Evolutionary conservation across 2,329 filamentous ascomycete genomes (phyloP).

Genomic region (Fusarium staphyleae): DNA sequence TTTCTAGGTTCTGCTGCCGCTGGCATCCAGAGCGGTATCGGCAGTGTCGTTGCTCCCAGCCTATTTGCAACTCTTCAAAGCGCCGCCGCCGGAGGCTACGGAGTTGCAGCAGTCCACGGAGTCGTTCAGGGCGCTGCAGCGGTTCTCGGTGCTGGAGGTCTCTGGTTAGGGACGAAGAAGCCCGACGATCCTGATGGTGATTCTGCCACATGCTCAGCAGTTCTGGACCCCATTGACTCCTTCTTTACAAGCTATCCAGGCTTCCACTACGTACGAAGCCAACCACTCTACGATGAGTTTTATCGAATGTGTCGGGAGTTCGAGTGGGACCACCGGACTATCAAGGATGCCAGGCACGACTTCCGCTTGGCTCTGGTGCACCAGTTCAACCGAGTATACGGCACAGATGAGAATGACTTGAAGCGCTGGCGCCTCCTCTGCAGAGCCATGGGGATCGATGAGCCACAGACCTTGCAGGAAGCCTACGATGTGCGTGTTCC

Average conservation of each 20-base stretch:
- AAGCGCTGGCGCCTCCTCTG: conserved; percentile 15
- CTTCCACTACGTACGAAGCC: conserved; percentile 7
- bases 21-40: conserved; percentile 35
- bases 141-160: background rate
- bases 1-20: conserved; percentile 35
- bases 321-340: background rate
- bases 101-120: conserved; percentile 30
- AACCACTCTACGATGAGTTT: conserved; percentile 19
- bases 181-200: background rate
- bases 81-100: conserved; percentile 42
- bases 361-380: conserved; percentile 15
- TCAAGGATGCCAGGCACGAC: background rate
- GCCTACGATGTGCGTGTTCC: conserved; percentile 7
- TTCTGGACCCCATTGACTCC: conserved; percentile 5
- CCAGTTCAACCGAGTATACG: conserved; percentile 18
- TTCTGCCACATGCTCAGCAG: background rate
- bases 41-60: conserved; percentile 36
- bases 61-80: conserved; percentile 45
- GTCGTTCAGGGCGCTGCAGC: conserved; percentile 16
- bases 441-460: conserved; percentile 4
- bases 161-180: background rate
- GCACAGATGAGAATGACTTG: conserved; percentile 7
- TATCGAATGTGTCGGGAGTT: conserved; percentile 4
- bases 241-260: conserved; percentile 18
- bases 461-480: conserved; percentile 12